Base-by-base conservation (phyloP, 768 basidiomycete genomes). In the Boletus tomentosulus region DNA sequence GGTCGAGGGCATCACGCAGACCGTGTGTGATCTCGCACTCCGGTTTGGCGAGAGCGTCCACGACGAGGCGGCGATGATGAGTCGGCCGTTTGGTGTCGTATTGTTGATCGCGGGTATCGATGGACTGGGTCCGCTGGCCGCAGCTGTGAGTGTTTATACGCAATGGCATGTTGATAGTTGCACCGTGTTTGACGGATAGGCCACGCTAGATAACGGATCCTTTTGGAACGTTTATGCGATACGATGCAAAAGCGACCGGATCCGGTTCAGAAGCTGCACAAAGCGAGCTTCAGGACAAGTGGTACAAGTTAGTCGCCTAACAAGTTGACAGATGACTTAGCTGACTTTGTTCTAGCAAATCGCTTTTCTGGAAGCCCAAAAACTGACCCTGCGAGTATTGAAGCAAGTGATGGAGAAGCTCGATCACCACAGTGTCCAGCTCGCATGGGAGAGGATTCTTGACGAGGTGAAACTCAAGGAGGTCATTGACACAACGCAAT, bases 371-470 rank as follows among this genome's bases (percentile, higher is more conserved):
- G 93, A 97, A 71, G 97, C 94, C 0, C 92, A 98, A 61, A 76
- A 82, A 37, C 74, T 98, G 57, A 87, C 91, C 3, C 75, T 98
- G 49, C 86, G 84, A 58, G 92, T 98, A 44, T 76, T 98, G 57
- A 98, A 99, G 75, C 94, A 98, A 75, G 97, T 98, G 42, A 99
- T 98, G 97, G 97, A 98, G 76, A 98, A 97, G 71, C 82, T 99
- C 41, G 96, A 98, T 73, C 92, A 97, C 62, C 95, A 98, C 75
- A 98, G 98, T 62, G 95, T 98, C 25, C 95, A 98, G 71, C 78
- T 99, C 13, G 94, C 96, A 49, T 44, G 77, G 72, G 41, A 82
- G 79, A 51, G 95, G 95, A n/a, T 98, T 96, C 68, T 98, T 57
- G 78, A 86, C 59, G 92, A 96, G 71, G 80, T 77, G 30, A 77